Evolutionary conservation across 495 filamentous ascomycete species (phyloP).

Genomic region (Aspergillus taichungensis): DNA sequence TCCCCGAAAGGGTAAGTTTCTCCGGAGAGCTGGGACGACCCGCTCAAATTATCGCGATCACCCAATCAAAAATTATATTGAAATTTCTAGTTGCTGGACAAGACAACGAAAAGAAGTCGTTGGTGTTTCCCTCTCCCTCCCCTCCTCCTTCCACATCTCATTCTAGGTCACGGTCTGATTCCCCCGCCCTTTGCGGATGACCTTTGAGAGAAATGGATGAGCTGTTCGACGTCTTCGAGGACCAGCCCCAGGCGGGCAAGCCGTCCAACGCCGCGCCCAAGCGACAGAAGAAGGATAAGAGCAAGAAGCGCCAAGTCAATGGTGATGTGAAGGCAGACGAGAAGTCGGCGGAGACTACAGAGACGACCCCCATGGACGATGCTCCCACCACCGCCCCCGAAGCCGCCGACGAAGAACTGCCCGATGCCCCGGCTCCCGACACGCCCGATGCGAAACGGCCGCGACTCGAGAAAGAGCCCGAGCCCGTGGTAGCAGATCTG

Average conservation of each 20-base stretch:
- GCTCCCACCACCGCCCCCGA: constrained; percentile 11
- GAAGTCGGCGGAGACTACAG: constrained; percentile 36
- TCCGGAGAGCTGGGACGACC: constrained; percentile 8
- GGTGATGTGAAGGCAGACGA: constrained; percentile 54
- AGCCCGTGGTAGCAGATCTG: constrained; percentile 81
- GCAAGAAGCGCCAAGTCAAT: constrained; percentile 77
- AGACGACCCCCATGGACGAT: constrained; percentile 34
- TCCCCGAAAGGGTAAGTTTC: constrained; percentile 10
- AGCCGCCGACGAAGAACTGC: constrained; percentile 8
- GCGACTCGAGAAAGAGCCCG: constrained; percentile 60
- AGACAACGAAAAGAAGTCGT: constrained; percentile 14
- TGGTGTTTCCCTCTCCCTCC: neutral
- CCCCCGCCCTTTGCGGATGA: constrained; percentile 6
- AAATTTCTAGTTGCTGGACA: constrained; percentile 22
- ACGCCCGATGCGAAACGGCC: constrained; percentile 62
- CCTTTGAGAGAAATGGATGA: constrained; percentile 54
- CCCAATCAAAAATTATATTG: constrained; percentile 18
- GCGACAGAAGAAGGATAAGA: constrained; percentile 50
- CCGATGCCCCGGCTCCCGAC: constrained; percentile 16
- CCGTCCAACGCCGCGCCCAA: constrained; percentile 20
- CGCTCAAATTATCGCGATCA: constrained; percentile 3
- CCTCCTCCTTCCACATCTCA: neutral
- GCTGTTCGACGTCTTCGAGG: constrained; percentile 77
- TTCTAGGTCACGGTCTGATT: constrained; percentile 4
- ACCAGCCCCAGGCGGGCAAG: constrained; percentile 42